Evolutionary conservation across 2,329 filamentous ascomycete genomes (phyloP), one percentile per base, ranked within the genome.

Genomic region (Scedosporium minutisporum): DNA sequence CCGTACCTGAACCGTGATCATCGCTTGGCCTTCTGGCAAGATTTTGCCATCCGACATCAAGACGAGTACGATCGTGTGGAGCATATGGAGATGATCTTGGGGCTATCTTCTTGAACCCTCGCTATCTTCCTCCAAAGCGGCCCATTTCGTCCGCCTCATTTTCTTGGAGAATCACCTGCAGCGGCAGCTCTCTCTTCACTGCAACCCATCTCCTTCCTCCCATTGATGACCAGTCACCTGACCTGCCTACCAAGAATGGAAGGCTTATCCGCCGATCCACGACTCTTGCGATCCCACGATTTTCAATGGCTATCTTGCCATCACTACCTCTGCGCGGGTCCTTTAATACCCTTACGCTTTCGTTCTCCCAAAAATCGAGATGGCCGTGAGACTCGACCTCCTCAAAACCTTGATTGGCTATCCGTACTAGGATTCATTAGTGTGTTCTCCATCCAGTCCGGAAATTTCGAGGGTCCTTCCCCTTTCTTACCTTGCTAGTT

Each of bases 1-100:
- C 33, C 29, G 38, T 62, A 46, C 55, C 38, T 62, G 10, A 38
- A 62, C 25, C 25, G 25, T 6, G 61, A 62, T 21, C 61, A 58
- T 21, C 23, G 61, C 41, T 14, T 23, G 38, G 42, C 42, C 53
- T 58, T 62, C 41, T 62, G 38, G 38, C 38, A 29, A 55, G 38
- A 33, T 9, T 62, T 46, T 18, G 53, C 61, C 16, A 23, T 27
- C 41, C 25, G 55, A 41, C 44, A 62, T 27, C 23, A 16, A 9
- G 57, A 38, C 16, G 60, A 51, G 10, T 51, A 61, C 12, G 60
- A 21, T 5, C 44, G 60, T 9, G 48, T 61, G 10, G 21, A 57
- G 6, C 29, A 27, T 12, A 61, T 61, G 60, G 38, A 51, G 48
- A 23, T 57, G 18, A 25, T 61, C 2, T 16, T 61, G 48, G 46